These are phyloP conservation scores for Auricularia sp. DNA, from an alignment of 768 basidiomycete genomes.

Conservation along the genomic window DNA sequence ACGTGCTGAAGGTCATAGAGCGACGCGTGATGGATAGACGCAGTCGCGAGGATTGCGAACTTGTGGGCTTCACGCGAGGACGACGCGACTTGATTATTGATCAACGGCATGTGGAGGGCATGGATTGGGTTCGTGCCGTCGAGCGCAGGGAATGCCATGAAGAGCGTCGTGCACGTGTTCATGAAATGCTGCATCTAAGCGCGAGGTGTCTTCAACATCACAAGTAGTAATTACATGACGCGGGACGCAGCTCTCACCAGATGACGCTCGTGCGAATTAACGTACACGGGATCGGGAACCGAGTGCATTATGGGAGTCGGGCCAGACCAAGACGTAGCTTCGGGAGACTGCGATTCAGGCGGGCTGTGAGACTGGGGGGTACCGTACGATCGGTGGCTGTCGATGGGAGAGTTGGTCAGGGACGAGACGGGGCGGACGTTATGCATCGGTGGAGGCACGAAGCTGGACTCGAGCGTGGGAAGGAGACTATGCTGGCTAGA, in stretches of 20 bases:
- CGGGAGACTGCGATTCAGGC: background rate
- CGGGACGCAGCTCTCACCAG: background rate
- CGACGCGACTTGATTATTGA: background rate
- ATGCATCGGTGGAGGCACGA: background rate
- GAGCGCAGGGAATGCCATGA: background rate
- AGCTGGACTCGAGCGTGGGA: background rate
- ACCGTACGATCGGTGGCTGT: background rate
- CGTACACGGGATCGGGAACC: background rate
- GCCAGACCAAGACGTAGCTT: background rate
- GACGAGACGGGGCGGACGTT: background rate
- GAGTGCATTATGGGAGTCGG: background rate
- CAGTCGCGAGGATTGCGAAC: background rate
- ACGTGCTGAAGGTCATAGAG: background rate
- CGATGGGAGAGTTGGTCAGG: background rate
- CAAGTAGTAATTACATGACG: background rate
- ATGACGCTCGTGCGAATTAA: background rate
- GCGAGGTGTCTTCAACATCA: background rate
- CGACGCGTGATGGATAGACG: background rate
- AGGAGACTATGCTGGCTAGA: background rate
- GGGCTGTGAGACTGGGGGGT: background rate
- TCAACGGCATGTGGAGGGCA: background rate
- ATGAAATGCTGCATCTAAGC: background rate
- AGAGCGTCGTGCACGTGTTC: background rate
- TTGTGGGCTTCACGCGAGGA: background rate
- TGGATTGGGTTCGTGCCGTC: background rate